Percentiles rank a stretch among this genome's conserved stretches.
phyloP scores from a whole-genome alignment of 345 rosid genomes.

The Lagerstroemia speciosa region DNA sequence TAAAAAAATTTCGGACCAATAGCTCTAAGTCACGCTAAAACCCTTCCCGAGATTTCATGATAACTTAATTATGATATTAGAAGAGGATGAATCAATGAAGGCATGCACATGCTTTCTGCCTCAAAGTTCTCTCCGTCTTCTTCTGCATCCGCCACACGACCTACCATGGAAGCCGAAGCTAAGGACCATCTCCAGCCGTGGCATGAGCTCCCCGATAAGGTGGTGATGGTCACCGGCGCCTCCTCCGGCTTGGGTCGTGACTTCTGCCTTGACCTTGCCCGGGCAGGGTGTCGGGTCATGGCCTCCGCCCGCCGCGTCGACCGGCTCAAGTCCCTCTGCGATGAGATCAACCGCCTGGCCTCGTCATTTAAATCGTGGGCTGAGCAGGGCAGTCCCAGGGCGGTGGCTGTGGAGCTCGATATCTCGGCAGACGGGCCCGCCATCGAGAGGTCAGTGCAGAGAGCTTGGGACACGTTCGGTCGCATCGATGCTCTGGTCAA shows the following conservation, averaged over 20 bases:
- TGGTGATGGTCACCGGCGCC: conserved; percentile 81
- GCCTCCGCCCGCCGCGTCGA: conserved; percentile 77
- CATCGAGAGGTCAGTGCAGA: conserved; percentile 32
- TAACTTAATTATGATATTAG: too few relatives aligned
- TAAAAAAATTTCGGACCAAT: too few relatives aligned
- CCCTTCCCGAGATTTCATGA: too few relatives aligned
- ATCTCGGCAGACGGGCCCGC: conserved; percentile 44
- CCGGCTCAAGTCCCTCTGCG: conserved; percentile 56
- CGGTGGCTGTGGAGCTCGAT: conserved; percentile 66
- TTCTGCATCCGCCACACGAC: not conserved
- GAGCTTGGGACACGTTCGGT: conserved; percentile 69
- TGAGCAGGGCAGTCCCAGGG: conserved; percentile 22
- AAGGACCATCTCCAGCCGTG: conserved; percentile 53
- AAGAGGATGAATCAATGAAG: too few relatives aligned
- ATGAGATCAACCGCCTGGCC: conserved; percentile 38
- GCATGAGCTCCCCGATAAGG: conserved; percentile 51
- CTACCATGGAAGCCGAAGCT: not conserved
- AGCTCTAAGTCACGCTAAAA: too few relatives aligned
- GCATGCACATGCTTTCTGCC: too few relatives aligned
- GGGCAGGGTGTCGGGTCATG: conserved; percentile 56
- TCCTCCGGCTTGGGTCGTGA: conserved; percentile 80
- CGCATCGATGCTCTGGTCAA: conserved; percentile 62
- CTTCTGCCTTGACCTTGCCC: conserved; percentile 60
- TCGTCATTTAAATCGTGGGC: conserved; percentile 1
- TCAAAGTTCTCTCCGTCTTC: too few relatives aligned